Percentiles rank a stretch among this genome's conserved stretches.
Evolutionary conservation across 192 early-diverging fungal species (phyloP).

Genomic region (Coemansia sp.): DNA sequence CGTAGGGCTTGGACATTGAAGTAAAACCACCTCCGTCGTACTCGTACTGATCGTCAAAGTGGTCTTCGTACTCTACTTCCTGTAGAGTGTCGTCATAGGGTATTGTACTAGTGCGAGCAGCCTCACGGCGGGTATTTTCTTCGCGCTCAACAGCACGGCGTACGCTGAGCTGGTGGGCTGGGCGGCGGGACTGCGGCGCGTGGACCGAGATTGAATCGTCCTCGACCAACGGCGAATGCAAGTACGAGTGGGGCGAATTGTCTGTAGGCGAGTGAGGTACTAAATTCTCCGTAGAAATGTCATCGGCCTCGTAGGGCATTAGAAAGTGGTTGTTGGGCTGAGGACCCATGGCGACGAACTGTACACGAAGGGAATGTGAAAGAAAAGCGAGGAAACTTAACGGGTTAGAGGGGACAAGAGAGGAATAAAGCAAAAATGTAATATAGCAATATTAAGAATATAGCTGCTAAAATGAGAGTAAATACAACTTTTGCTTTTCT

Average conservation of each 20-base stretch:
- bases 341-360: slow-evolving; percentile 9
- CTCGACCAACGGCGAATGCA: slow-evolving; percentile 45
- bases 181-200: slow-evolving; percentile 28
- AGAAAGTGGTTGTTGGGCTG: slow-evolving; percentile 30
- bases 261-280: slow-evolving; percentile 17
- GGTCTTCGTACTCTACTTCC: slow-evolving; percentile 27
- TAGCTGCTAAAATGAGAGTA: too few relatives aligned
- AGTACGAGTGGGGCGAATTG: slow-evolving; percentile 32
- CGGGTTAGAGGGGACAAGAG: too few relatives aligned
- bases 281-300: slow-evolving; percentile 34
- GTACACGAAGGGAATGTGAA: not conserved
- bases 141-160: slow-evolving; percentile 40
- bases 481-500: too few relatives aligned
- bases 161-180: slow-evolving; percentile 40
- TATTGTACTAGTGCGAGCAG: slow-evolving; percentile 8
- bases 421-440: too few relatives aligned
- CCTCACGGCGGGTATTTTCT: slow-evolving; percentile 22
- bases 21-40: slow-evolving; percentile 12
- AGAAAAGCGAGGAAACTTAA: not conserved
- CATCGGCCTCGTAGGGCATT: slow-evolving; percentile 42
- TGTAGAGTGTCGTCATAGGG: slow-evolving; percentile 31
- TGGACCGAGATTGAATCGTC: slow-evolving; percentile 44
- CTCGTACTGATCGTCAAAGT: slow-evolving; percentile 21
- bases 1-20: slow-evolving; percentile 36
- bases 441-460: too few relatives aligned